phyloP scores from a whole-genome alignment of 805 yeast genomes.

The Hanseniaspora meyeri region DNA sequence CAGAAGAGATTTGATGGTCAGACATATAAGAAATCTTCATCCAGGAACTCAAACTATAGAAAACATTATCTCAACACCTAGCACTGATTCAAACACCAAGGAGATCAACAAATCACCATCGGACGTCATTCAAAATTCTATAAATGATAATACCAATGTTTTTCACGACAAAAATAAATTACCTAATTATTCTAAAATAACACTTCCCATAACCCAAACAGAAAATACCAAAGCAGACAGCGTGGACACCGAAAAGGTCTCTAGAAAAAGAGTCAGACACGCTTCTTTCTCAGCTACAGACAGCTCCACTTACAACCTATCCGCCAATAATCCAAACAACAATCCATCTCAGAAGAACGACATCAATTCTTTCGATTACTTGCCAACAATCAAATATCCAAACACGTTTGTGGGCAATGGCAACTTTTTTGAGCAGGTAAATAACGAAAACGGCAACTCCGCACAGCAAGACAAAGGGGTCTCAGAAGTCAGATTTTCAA shows the following conservation, averaged over 20 bases:
- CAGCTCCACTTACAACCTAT: slow-evolving; percentile 27
- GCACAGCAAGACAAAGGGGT: neutral
- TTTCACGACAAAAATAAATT: neutral
- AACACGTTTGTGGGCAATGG: neutral
- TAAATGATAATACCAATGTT: slow-evolving; percentile 15
- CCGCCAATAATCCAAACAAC: neutral
- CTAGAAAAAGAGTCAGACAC: slow-evolving; percentile 28
- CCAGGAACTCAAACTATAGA: slow-evolving; percentile 24
- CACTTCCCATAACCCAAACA: neutral
- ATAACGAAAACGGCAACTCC: neutral
- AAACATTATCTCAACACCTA: neutral
- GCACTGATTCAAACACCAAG: neutral
- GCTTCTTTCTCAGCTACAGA: slow-evolving; percentile 36
- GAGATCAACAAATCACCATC: slow-evolving; percentile 17
- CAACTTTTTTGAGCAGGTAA: neutral
- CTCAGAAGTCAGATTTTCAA: slow-evolving; percentile 12
- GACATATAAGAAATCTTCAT: slow-evolving; percentile 93
- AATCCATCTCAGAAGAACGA: neutral
- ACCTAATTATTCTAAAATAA: neutral
- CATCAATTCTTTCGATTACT: neutral
- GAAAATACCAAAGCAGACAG: neutral
- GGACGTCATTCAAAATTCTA: slow-evolving; percentile 20
- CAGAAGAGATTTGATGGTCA: slow-evolving; percentile 68
- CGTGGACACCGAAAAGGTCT: neutral
- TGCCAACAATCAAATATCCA: neutral